Percentiles rank a stretch among this genome's conserved stretches.
These are phyloP conservation scores for Rhizodiscina lignyota DNA, from an alignment of 495 filamentous ascomycete genomes.

Conservation along the genomic window DNA sequence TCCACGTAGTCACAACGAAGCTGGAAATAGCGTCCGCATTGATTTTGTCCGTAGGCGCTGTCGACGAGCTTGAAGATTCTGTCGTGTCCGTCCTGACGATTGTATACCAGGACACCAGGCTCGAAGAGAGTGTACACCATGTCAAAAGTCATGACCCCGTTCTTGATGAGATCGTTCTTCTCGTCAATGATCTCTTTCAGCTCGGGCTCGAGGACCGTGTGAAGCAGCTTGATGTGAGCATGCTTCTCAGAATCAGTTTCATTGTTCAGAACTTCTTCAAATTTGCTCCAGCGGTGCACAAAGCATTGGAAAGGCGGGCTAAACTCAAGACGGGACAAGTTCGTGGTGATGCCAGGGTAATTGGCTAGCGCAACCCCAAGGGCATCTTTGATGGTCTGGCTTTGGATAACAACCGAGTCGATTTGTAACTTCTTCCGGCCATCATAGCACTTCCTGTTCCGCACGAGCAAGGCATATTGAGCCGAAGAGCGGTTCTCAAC, in stretches of 20 bases:
- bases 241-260: conserved; percentile 26
- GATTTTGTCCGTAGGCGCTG: conserved; percentile 16
- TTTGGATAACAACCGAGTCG: conserved; percentile 47
- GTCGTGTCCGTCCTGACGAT: conserved; percentile 20
- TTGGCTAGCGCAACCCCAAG: conserved; percentile 38
- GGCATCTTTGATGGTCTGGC: conserved; percentile 39
- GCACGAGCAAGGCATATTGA: no score
- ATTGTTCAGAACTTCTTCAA: conserved; percentile 12
- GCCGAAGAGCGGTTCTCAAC: no score
- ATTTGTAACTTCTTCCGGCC: conserved; percentile 36
- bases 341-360: conserved; percentile 48
- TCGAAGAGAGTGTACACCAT: conserved; percentile 40
- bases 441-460: no score
- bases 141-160: conserved; percentile 42
- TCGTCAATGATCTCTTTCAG: conserved; percentile 37
- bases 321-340: conserved; percentile 41
- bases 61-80: conserved; percentile 22
- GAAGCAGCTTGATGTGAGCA: conserved; percentile 38
- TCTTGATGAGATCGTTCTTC: conserved; percentile 36
- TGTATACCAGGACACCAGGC: conserved; percentile 27
- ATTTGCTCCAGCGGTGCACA: conserved; percentile 46
- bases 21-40: conserved; percentile 16
- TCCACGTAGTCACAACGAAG: conserved; percentile 33
- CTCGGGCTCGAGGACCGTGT: conserved; percentile 37
- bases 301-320: conserved; percentile 42